These are phyloP conservation scores for Colletotrichum eremochloae DNA, from an alignment of 2,329 filamentous ascomycete species.

Conservation along the genomic window DNA sequence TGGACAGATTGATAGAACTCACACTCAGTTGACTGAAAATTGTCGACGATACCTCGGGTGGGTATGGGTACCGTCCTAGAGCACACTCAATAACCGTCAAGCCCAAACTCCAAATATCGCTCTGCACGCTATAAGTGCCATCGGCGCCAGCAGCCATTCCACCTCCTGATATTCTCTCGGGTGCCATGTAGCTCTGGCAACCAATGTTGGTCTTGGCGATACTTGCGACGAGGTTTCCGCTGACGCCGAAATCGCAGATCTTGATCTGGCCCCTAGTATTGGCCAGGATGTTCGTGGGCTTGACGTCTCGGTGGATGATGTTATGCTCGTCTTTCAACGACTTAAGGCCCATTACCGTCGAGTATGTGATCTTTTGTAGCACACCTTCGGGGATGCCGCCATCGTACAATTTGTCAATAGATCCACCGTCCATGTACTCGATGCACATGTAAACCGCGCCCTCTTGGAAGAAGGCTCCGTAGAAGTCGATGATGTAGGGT, in stretches of 20 bases:
- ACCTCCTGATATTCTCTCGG: conserved; percentile 92
- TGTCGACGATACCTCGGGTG: conserved; percentile 96
- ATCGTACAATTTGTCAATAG: conserved; percentile 94
- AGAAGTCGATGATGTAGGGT: conserved; percentile 98
- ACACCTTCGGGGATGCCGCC: conserved; percentile 92
- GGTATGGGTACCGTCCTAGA: conserved; percentile 94
- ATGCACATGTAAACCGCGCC: conserved; percentile 99
- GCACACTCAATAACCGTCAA: conserved; percentile 97
- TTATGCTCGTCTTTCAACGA: conserved; percentile 97
- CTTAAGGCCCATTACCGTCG: conserved; percentile 92
- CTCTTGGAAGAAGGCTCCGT: conserved; percentile 98
- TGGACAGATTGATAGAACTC: conserved; percentile 59
- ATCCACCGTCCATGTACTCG: conserved; percentile 99
- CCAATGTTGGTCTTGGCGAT: conserved; percentile 99
- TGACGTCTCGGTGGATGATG: conserved; percentile 98
- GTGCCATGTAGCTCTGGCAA: conserved; percentile 99
- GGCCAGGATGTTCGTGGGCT: conserved; percentile 97
- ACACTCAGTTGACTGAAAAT: conserved; percentile 98
- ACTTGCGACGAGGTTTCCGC: conserved; percentile 94
- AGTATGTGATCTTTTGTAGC: conserved; percentile 89
- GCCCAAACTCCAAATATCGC: conserved; percentile 97
- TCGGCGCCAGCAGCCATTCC: conserved; percentile 80
- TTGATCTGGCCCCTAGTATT: conserved; percentile 94
- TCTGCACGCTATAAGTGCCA: conserved; percentile 97
- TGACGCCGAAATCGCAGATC: conserved; percentile 98